Conservation (phyloP, 1,139 yeast species). For the Hanseniaspora sp. region DNA sequence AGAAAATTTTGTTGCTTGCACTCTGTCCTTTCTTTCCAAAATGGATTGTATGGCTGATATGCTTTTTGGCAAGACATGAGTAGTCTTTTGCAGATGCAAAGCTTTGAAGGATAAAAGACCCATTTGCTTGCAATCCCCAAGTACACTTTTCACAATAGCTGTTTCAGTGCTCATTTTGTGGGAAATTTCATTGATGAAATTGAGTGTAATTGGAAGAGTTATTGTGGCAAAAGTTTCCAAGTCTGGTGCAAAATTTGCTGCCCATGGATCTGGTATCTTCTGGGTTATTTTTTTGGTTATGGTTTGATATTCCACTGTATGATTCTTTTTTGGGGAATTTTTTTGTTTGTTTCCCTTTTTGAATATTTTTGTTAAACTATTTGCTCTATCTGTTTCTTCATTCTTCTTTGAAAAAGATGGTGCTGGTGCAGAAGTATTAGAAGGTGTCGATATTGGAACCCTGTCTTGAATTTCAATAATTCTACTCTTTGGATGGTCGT, state of each 20-base stretch:
- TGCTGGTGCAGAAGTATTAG: background rate
- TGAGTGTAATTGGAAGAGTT: background rate
- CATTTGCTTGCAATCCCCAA: background rate
- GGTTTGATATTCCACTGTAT: conserved; percentile 9
- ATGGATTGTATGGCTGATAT: conserved; percentile 4
- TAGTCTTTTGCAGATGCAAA: background rate
- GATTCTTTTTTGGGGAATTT: background rate
- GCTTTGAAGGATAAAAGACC: background rate
- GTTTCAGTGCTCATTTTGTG: background rate
- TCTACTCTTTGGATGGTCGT: conserved; percentile 6
- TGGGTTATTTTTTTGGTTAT: conserved; percentile 5
- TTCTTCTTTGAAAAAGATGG: background rate
- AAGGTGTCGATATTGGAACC: background rate
- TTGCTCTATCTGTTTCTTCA: background rate
- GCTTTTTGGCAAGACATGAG: conserved; percentile 3
- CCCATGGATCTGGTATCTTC: conserved; percentile 5
- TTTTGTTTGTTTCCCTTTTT: background rate
- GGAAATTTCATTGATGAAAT: background rate
- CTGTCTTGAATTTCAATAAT: conserved; percentile 15
- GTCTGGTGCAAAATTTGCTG: conserved; percentile 8
- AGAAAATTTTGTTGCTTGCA: background rate
- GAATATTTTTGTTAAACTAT: conserved; percentile 11
- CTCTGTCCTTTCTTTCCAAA: background rate
- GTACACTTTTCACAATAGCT: background rate
- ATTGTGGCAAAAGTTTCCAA: conserved; percentile 11